Evolutionary conservation across 345 rosid genomes (phyloP).

Genomic region (Crucihimalaya himalaica): DNA sequence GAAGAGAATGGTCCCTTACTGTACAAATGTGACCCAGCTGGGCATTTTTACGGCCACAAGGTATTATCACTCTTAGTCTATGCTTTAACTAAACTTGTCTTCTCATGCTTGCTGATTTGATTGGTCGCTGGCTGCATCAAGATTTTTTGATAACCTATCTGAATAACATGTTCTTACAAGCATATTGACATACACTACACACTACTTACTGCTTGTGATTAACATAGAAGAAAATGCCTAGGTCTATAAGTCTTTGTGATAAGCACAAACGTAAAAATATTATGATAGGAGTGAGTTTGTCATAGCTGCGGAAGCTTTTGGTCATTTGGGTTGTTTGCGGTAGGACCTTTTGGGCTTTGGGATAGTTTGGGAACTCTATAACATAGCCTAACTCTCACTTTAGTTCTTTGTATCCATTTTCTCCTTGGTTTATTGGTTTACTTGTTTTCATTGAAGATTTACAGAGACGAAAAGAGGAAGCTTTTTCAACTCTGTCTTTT

Average conservation of each 20-base stretch:
- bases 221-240: background rate
- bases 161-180: background rate
- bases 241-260: background rate
- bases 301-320: background rate
- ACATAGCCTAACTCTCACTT: background rate
- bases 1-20: conserved; percentile 91
- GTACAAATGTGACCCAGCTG: conserved; percentile 97
- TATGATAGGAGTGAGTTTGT: background rate
- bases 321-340: background rate
- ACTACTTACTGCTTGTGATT: background rate
- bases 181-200: conserved; percentile 1
- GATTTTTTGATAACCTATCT: background rate
- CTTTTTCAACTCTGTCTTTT: background rate
- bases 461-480: background rate
- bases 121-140: background rate
- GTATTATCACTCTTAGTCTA: conserved; percentile 39
- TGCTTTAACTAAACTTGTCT: background rate
- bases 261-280: background rate
- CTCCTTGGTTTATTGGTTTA: background rate
- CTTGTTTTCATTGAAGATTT: background rate
- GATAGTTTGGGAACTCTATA: background rate
- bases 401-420: background rate
- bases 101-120: background rate
- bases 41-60: conserved; percentile 96
- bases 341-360: background rate